Evolutionary conservation across 2,329 filamentous ascomycete genomes (phyloP), one percentile per base, ranked within the genome.

Genomic region (Apiospora saccharicola): DNA sequence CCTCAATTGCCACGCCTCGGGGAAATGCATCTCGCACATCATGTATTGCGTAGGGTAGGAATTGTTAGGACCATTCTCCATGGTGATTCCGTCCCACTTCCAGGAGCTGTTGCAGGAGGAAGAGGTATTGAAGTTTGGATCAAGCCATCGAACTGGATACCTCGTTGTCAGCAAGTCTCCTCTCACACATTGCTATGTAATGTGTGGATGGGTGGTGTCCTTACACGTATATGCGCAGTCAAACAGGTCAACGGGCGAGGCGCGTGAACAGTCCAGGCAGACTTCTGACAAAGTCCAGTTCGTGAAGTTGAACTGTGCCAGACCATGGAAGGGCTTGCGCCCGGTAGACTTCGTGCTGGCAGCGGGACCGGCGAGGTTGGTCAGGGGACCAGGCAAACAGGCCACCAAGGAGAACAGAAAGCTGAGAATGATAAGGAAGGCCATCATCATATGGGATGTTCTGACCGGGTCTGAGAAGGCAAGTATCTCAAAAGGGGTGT

Each of bases 31-130:
- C 34, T 67, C 37, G 74, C 74, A 75, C 51, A 74, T 43, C 37
- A 67, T 34, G 61, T 71, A 72, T 22, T 71, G n/a, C 16, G 30
- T 71, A 37, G 69, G 70, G 30, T 74, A 77, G 41, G 67, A 72
- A 71, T 78, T 57, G 74, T 74, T 1, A 83, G 86, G 47, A 22
- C 77, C 77, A 13, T 75, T 71, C 16, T 71, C 43, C 7, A 71
- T 53, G 3, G 75, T 73, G 46, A 75, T 34, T 51, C 77, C 76
- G 70, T 79, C 77, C 77, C 77, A 79, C 24, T 73, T n/a, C 76
- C 77, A 78, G 16, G 53, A 46, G 41, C 73, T 71, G 13, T 73
- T 61, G 72, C 77, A 79, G 34, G 46, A 43, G 14, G 71, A 43
- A 24, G 70, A 70, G 6, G 71, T 43, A n/a, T 73, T 68, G 68